Percentiles rank a stretch among this genome's conserved stretches.
Conservation (phyloP, 1,284 basidiomycete genomes). For the Paramarasmius palmivorus region DNA sequence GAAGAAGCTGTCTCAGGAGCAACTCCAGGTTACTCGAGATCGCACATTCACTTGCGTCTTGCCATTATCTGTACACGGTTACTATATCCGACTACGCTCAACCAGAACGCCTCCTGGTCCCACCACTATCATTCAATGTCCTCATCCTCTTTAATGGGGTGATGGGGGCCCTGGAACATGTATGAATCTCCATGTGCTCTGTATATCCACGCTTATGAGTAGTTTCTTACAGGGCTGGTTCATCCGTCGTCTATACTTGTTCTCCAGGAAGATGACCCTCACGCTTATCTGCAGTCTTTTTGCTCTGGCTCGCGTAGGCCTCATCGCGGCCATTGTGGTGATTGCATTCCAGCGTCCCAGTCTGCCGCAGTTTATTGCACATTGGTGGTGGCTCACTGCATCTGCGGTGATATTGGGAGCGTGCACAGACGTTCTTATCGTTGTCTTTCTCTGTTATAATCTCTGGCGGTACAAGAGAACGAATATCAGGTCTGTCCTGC, state of each 20-base stretch:
- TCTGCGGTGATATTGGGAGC: slow-evolving; percentile 1
- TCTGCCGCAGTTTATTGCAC: background rate
- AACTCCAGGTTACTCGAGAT: slow-evolving; percentile 6
- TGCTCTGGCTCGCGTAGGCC: background rate
- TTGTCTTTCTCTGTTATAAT: background rate
- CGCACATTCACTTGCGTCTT: background rate
- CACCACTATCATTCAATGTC: slow-evolving; percentile 1
- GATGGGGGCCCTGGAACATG: slow-evolving; percentile 7
- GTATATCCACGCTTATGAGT: background rate
- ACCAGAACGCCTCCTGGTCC: background rate
- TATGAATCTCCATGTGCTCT: background rate
- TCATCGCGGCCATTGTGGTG: background rate
- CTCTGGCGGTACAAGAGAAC: background rate
- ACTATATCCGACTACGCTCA: slow-evolving; percentile 4
- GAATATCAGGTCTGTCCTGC: background rate
- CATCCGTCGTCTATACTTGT: slow-evolving; percentile 3
- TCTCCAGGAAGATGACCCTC: slow-evolving; percentile 5
- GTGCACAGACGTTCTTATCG: slow-evolving; percentile 5
- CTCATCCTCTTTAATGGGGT: slow-evolving; percentile 3
- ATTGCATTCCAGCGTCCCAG: background rate
- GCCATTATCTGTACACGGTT: slow-evolving; percentile 7
- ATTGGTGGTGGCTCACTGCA: slow-evolving; percentile 6
- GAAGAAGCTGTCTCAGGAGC: background rate
- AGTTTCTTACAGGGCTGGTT: background rate
- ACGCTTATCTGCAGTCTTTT: slow-evolving; percentile 1